phyloP scores from a whole-genome alignment of 1,284 basidiomycete genomes.

The Trichosporon inkin region DNA sequence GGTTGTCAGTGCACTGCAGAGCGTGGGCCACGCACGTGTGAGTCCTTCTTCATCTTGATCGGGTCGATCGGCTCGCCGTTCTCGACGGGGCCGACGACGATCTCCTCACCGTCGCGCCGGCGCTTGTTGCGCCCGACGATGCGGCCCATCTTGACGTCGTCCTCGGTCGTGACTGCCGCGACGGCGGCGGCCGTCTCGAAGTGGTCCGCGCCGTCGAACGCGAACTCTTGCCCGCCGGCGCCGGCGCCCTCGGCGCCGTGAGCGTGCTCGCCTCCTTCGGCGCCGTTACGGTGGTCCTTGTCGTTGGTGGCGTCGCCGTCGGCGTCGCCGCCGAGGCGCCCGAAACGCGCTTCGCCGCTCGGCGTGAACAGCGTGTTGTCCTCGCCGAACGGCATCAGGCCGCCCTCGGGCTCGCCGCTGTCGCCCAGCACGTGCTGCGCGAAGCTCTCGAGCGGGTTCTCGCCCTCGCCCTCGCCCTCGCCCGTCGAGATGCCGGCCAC shows the following conservation, averaged over 20 bases:
- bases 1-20: not conserved
- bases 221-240: too few species aligned
- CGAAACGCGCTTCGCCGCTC: slow-evolving; percentile 20
- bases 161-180: not conserved
- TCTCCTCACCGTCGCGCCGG: slow-evolving; percentile 23
- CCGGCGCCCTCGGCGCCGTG: slow-evolving; percentile 3
- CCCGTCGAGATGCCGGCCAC: not conserved
- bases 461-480: not conserved
- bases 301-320: not conserved
- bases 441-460: slow-evolving; percentile 27
- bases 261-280: slow-evolving; percentile 6
- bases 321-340: slow-evolving; percentile 1
- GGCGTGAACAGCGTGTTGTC: slow-evolving; percentile 19
- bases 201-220: slow-evolving; percentile 3
- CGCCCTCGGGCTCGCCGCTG: slow-evolving; percentile 15
- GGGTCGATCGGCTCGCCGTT: slow-evolving; percentile 32
- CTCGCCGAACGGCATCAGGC: slow-evolving; percentile 13
- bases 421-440: slow-evolving; percentile 29
- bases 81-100: slow-evolving; percentile 23
- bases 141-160: slow-evolving; percentile 8
- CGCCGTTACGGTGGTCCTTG: not conserved
- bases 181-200: not conserved
- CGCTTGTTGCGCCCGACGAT: slow-evolving; percentile 19
- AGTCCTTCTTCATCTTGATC: slow-evolving; percentile 43
- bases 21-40: slow-evolving; percentile 35